Base-by-base conservation (phyloP, 1,284 basidiomycete species). In the Fomitopsis palustris region DNA sequence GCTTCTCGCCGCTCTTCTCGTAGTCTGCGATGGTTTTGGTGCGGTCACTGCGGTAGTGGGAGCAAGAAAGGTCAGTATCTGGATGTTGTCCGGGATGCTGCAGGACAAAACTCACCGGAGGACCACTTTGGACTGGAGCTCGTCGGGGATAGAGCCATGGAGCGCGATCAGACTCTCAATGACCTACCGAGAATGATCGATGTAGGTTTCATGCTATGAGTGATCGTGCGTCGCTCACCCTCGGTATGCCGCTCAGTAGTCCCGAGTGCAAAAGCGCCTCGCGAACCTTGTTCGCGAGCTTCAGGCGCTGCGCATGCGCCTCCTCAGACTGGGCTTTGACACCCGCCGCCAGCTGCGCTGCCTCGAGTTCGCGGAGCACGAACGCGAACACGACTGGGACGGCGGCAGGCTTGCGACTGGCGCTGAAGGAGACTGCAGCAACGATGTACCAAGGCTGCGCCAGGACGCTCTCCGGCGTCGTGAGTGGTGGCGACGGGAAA, bases 261-360 rank as follows among this genome's bases (percentile, higher is more conserved):
- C 82, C 84, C 8, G 79, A 77, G 65, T 85, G 85, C 70, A 87
- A 80, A 7, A 87, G 61, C 0, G 79, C 79, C 59, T 87, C 85
- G 14, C 83, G 75, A 23, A 85, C 66, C 64, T 78, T 83, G 57
- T 78, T 73, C 43, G 79, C 78, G 4, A 85, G 70, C 4, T 73
- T 43, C 29, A 75, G 68, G 42, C 69, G 71, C 57, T 81, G 75
- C 8, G 68, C 65, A 14, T 72, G 69, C 0, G 69, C 68, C 25
- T 69, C 57, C 31, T 54, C 45, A 8, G 45, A 47, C 23, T 47
- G 68, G 1, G 56, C 57, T 6, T 70, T 67, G 29, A 74, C 69
- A 19, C 56, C 47, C 8, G 39, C 42, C 33, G 25, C 19, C 14
- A 37, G 17, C 27, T 70, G 69, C 9, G 59, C 63, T 8, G 51